Conservation (phyloP, 345 rosid species). For the Stellera chamaejasme region DNA sequence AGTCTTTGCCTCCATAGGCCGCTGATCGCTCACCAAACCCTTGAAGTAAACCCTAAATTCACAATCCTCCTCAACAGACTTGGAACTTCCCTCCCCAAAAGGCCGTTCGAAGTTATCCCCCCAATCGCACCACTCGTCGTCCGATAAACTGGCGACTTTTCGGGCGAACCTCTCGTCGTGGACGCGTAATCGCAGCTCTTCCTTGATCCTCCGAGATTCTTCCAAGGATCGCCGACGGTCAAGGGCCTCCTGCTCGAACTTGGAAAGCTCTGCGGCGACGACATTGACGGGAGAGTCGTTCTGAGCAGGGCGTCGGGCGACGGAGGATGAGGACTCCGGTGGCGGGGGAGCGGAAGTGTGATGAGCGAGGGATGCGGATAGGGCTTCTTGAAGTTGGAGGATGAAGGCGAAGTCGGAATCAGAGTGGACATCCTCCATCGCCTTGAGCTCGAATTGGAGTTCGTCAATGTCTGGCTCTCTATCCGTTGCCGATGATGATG, state of each 20-base stretch:
- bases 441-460: slow-evolving; percentile 14
- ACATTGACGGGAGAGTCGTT: slow-evolving; percentile 6
- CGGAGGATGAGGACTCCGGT: background rate
- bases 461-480: slow-evolving; percentile 8
- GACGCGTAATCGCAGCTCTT: slow-evolving; percentile 34
- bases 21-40: slow-evolving; percentile 21
- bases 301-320: background rate
- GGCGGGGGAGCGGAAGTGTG: slow-evolving; percentile 16
- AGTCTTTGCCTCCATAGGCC: background rate
- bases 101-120: slow-evolving; percentile 38
- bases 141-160: slow-evolving; percentile 25
- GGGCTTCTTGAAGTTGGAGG: slow-evolving; percentile 53
- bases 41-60: slow-evolving; percentile 15
- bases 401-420: slow-evolving; percentile 45
- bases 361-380: slow-evolving; percentile 34
- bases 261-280: slow-evolving; percentile 23
- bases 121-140: slow-evolving; percentile 31
- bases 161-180: slow-evolving; percentile 40
- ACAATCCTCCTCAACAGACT: background rate
- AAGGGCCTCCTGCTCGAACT: slow-evolving; percentile 19
- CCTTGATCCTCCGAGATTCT: slow-evolving; percentile 19
- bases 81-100: slow-evolving; percentile 29
- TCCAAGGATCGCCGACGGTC: slow-evolving; percentile 18
- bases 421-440: slow-evolving; percentile 19
- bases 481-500: background rate